phyloP scores from a whole-genome alignment of 2,329 filamentous ascomycete genomes.

The Talaromyces sp. region DNA sequence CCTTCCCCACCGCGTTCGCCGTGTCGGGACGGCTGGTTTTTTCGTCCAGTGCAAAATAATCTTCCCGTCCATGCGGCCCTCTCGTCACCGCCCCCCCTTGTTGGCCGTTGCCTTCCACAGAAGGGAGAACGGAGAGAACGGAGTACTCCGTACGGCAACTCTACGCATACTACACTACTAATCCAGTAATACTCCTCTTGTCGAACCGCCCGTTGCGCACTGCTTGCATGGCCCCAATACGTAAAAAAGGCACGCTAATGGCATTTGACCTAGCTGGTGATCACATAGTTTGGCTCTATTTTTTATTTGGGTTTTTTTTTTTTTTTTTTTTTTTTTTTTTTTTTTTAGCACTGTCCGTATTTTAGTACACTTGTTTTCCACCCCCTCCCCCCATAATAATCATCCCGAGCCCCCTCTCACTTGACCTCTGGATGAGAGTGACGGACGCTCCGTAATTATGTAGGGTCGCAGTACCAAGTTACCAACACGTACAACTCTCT shows the following conservation, averaged over 20 bases:
- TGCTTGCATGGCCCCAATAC: neutral
- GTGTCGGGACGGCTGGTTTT: conserved; percentile 7
- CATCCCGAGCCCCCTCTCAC: conserved; percentile 1
- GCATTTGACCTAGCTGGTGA: neutral
- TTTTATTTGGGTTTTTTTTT: neutral
- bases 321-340: conserved; percentile 12
- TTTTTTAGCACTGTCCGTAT: neutral
- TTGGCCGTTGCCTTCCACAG: neutral
- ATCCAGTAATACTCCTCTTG: neutral
- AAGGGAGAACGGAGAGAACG: neutral
- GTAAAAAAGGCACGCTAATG: neutral
- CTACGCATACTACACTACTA: too few species aligned
- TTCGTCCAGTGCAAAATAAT: neutral
- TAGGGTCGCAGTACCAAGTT: neutral
- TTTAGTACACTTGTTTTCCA: too few species aligned
- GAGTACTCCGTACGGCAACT: neutral
- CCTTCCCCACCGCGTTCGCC: conserved; percentile 1
- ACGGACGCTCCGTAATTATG: neutral
- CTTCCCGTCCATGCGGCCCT: neutral
- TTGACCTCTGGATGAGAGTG: neutral
- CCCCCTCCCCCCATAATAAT: too few species aligned
- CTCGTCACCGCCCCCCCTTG: neutral
- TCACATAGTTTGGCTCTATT: neutral
- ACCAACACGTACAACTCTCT: neutral
- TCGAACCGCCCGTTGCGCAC: neutral